Base-by-base conservation (phyloP, 2,329 filamentous ascomycete genomes). In the Exophiala lecanii-corni region DNA sequence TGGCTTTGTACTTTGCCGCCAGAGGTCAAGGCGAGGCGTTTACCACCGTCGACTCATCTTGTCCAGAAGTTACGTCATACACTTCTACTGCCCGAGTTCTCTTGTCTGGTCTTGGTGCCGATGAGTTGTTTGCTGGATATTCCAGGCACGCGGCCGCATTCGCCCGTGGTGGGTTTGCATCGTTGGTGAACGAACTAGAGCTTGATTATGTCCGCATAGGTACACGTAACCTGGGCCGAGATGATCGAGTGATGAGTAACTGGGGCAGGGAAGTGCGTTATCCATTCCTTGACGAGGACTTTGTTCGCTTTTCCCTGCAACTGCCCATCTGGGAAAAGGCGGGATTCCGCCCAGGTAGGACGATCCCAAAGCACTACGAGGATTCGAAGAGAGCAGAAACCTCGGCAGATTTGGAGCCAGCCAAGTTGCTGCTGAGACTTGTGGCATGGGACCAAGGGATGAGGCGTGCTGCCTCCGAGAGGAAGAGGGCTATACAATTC, bases 41-140 rank as follows among this genome's bases (percentile, higher is more conserved):
- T 9, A 43, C 53, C 2, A 12, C 49, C 9, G 42, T 55, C 3
- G 34, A 39, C 0, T 33, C 6, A 9, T 17, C 30, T 33, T 7
- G 7, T 13, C 34, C 39, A 18, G 34, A 55, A 10, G 9, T 6
- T 13, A 37, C n/a, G 15, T 53, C 61, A 0, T 89, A 89, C 58
- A 73, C 68, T 7, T 89, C 86, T 0, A 70, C 81, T 1, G 86
- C 89, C 1, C 81, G 88, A 21, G 87, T 96, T 0, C 75, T 98
- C 1, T 72, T 98, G 1, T 97, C 92, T 0, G 94, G 92, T 0
- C 76, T 98, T 1, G 92, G 94, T 2, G 94, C 94, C 2, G 92
- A 98, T 59, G 92, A 98, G 66, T 77, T 98, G 1, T 97, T 98
- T 60, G 92, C 86, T 12, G 92, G 92, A 5, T 98, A 98, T 61